Base-by-base conservation (phyloP, 1,284 basidiomycete species). In the Boletus mariae region DNA sequence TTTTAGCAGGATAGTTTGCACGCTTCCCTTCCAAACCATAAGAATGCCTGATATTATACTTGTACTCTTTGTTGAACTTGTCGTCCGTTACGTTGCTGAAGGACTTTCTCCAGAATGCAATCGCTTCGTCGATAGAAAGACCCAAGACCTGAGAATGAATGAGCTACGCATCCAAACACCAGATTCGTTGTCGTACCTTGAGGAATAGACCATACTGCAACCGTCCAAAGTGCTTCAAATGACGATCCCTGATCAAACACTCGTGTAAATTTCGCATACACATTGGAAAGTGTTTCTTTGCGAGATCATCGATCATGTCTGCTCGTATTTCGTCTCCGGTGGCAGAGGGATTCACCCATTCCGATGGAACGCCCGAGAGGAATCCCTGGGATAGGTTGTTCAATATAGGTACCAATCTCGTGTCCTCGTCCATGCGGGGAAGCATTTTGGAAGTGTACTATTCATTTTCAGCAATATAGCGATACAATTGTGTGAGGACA, bases 41-140 rank as follows among this genome's bases (percentile, higher is more conserved):
- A 9, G 85, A 87, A 72, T 99, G 97, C 38, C 96, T 86, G 62
- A 99, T 95, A 64, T 99, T 99, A 73, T 99, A 99, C 62, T 86
- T 87, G 78, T 98, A 90, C 67, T 98, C 92, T 71, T 99, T 99
- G 75, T 94, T 95, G 75, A 99, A 99, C 71, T 95, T 91, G 74
- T 99, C 94, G 60, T 98, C 95, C 23, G 85, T 85, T 54, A 92
- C 83, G 35, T 75, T 79, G 46, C 79, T 78, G 69, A 97, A 98
- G 32, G 89, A 87, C 62, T 88, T 87, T 51, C 93, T 79, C 97
- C 97, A 99, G 73, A 98, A 99, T 7, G 84, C 73, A 49, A 98
- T 73, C 2, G 97, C 95, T 72, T 99, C 96, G 29, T 99, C 96
- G 48, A 99, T 84, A 0, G 94, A 91, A 47, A 99, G 72, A 2